Evolutionary conservation across 768 basidiomycete species (phyloP).

Genomic region (Lactarius evosmus): DNA sequence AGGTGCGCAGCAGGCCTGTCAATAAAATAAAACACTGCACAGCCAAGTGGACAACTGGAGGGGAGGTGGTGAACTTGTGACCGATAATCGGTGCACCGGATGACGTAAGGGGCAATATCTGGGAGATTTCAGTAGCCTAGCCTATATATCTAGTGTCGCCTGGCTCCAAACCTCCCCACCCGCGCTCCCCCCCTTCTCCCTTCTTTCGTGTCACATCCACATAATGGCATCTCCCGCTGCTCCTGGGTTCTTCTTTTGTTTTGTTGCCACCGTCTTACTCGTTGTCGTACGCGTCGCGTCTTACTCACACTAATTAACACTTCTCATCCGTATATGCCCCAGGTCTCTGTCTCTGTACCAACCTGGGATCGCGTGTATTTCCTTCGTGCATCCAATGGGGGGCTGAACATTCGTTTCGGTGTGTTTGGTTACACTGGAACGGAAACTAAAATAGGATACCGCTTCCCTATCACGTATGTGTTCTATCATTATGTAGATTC

Average conservation of each 20-base stretch:
- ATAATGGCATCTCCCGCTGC: slow-evolving; percentile 56
- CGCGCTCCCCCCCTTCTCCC: background rate
- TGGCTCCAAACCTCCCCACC: background rate
- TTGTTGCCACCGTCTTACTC: slow-evolving; percentile 66
- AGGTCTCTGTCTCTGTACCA: slow-evolving; percentile 72
- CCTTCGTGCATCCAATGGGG: slow-evolving; percentile 48
- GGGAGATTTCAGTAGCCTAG: background rate
- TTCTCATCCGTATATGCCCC: slow-evolving; percentile 11
- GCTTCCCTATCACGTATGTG: slow-evolving; percentile 49
- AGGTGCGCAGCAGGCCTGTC: background rate
- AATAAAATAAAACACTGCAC: background rate
- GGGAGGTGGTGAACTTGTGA: background rate
- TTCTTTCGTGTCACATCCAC: background rate
- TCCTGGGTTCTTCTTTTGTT: slow-evolving; percentile 70
- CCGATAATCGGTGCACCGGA: background rate
- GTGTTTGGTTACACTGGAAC: slow-evolving; percentile 76
- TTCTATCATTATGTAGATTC: background rate
- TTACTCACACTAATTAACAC: slow-evolving; percentile 3
- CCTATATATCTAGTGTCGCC: background rate
- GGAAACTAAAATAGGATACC: slow-evolving; percentile 54
- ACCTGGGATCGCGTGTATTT: slow-evolving; percentile 73
- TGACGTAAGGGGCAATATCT: background rate
- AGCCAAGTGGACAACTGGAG: background rate
- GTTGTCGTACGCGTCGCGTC: slow-evolving; percentile 53
- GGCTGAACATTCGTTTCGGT: slow-evolving; percentile 54